Percentiles rank a stretch among this genome's conserved stretches.
phyloP scores from a whole-genome alignment of 2,329 filamentous ascomycete genomes.

The Penicillium oxalicum region DNA sequence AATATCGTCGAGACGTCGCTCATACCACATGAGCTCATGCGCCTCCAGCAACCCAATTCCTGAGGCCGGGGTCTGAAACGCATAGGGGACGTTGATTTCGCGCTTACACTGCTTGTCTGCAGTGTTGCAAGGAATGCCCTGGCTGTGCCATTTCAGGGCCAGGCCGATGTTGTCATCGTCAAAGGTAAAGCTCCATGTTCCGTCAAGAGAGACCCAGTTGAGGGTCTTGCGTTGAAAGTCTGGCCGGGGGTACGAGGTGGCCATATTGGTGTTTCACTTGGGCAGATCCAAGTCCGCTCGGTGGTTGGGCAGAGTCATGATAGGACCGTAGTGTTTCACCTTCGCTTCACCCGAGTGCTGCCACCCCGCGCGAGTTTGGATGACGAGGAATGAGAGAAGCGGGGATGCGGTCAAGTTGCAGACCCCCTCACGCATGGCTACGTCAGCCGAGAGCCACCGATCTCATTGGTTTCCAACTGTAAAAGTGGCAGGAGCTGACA shows the following conservation, averaged over 20 bases:
- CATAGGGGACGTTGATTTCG: conserved; percentile 58
- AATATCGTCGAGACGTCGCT: conserved; percentile 49
- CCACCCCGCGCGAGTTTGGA: background rate
- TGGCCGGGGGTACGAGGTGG: conserved; percentile 53
- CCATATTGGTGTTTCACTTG: background rate
- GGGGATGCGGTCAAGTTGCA: background rate
- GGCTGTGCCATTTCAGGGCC: conserved; percentile 48
- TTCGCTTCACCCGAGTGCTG: no score
- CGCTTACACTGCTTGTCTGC: conserved; percentile 40
- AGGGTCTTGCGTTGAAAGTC: conserved; percentile 55
- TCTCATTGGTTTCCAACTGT: no score
- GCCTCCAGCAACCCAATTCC: conserved; percentile 57
- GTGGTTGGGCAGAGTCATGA: background rate
- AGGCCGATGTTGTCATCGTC: conserved; percentile 59
- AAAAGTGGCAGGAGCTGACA: no score
- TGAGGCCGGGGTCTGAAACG: conserved; percentile 59
- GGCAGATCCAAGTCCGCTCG: background rate
- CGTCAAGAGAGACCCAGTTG: conserved; percentile 57
- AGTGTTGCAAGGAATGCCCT: conserved; percentile 41
- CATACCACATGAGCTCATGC: conserved; percentile 65
- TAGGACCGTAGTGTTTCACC: background rate
- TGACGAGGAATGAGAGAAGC: background rate
- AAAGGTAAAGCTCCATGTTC: conserved; percentile 59
- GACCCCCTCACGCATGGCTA: conserved; percentile 13
- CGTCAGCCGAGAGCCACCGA: conserved; percentile 8